These are phyloP conservation scores for Boletus subparvulus DNA, from an alignment of 768 basidiomycete species.

Conservation along the genomic window DNA sequence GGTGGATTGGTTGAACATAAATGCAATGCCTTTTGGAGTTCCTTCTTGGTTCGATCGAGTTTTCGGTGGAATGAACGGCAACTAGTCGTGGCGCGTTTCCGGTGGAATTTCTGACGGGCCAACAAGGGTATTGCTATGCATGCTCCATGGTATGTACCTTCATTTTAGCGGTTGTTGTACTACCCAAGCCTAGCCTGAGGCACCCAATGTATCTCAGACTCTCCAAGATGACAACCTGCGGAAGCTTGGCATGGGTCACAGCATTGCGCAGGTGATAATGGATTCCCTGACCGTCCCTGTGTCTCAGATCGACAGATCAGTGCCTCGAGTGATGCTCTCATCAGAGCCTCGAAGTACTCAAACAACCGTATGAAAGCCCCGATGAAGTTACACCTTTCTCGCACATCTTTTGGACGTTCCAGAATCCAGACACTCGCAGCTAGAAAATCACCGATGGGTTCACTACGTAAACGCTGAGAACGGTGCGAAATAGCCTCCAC, in stretches of 20 bases:
- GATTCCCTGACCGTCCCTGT: neutral
- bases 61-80: neutral
- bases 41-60: neutral
- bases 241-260: neutral
- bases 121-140: neutral
- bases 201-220: neutral
- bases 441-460: neutral
- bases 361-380: neutral
- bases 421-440: too few species aligned
- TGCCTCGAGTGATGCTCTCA: neutral
- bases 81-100: neutral
- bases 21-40: conserved; percentile 2
- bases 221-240: neutral
- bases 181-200: neutral
- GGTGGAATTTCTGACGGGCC: neutral
- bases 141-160: neutral
- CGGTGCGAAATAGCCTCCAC: neutral
- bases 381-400: neutral
- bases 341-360: neutral
- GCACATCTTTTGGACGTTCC: too few species aligned
- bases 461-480: neutral
- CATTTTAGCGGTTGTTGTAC: neutral
- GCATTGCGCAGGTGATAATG: neutral
- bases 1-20: conserved; percentile 3
- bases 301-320: too few species aligned